A percentile compares a stretch with the other conserved stretches of the same genome.
Conservation (phyloP, 1,139 yeast genomes). For the Kodamaea ohmeri region DNA sequence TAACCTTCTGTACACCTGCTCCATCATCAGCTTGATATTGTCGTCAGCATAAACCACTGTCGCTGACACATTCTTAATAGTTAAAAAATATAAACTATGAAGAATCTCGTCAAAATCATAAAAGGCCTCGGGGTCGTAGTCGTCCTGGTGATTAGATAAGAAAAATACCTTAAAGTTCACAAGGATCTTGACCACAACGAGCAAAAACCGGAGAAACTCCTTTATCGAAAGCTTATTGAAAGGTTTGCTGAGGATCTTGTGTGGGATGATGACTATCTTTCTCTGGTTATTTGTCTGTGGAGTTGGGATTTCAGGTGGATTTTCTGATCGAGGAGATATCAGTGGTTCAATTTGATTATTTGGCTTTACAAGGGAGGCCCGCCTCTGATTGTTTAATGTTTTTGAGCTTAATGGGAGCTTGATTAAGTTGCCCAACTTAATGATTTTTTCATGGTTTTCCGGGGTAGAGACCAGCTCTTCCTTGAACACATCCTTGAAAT, state of each 20-base stretch:
- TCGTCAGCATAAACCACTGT: constrained; percentile 10
- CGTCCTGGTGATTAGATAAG: constrained; percentile 9
- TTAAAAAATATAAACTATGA: constrained; percentile 14
- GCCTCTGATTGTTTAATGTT: constrained; percentile 38
- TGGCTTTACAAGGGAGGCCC: constrained; percentile 17
- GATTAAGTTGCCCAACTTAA: constrained; percentile 36
- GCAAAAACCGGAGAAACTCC: constrained; percentile 39
- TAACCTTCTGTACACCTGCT: constrained; percentile 15
- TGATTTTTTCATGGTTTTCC: constrained; percentile 25
- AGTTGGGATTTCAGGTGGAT: constrained; percentile 10
- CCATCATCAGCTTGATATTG: constrained; percentile 17
- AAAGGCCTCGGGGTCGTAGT: constrained; percentile 14
- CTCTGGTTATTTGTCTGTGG: constrained; percentile 12
- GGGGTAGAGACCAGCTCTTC: constrained; percentile 13
- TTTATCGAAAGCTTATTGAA: constrained; percentile 37
- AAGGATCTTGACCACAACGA: constrained; percentile 37
- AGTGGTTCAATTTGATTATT: constrained; percentile 4
- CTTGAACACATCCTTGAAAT: constrained; percentile 10
- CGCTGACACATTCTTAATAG: constrained; percentile 5
- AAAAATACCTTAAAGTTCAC: constrained; percentile 37
- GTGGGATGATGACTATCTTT: constrained; percentile 41
- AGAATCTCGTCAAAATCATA: constrained; percentile 27
- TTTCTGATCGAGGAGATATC: constrained; percentile 9
- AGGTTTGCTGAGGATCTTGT: constrained; percentile 43
- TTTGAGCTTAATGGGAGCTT: constrained; percentile 43